Evolutionary conservation across 1,284 basidiomycete genomes (phyloP).

Genomic region (Hortiboletus rubellus): DNA sequence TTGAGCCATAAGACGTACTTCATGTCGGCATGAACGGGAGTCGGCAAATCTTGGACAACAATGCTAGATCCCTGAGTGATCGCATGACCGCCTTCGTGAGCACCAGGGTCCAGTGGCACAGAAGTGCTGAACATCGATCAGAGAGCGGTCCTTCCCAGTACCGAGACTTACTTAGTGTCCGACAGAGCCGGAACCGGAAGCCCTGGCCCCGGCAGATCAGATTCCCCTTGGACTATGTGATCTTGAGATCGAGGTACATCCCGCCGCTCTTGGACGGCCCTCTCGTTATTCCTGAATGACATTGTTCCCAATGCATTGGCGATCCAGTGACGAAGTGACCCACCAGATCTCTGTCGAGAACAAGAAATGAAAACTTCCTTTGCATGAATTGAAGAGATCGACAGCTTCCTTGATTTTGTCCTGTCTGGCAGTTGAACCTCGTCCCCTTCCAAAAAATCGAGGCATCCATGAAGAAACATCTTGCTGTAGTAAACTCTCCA

Average conservation of each 20-base stretch:
- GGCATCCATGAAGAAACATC: not conserved
- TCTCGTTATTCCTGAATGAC: not conserved
- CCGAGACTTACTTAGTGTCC: not conserved
- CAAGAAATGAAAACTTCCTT: conserved; percentile 3
- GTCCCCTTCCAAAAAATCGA: not conserved
- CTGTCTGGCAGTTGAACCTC: not conserved
- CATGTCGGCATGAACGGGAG: not conserved
- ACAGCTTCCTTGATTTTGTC: conserved; percentile 1
- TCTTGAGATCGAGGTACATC: not conserved
- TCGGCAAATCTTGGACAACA: too few relatives aligned
- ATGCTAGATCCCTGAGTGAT: not conserved
- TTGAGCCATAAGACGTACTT: not conserved
- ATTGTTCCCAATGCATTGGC: not conserved
- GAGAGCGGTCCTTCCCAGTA: not conserved
- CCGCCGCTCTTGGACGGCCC: not conserved
- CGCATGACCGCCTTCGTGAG: not conserved
- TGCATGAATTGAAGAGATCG: conserved; percentile 3
- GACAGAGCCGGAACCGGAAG: not conserved
- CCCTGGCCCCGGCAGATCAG: too few relatives aligned
- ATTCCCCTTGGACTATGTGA: not conserved
- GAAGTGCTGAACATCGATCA: not conserved
- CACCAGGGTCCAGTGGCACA: not conserved
- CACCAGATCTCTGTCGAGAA: conserved; percentile 3
- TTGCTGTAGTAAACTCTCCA: not conserved
- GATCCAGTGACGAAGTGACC: not conserved